Percentiles rank a stretch among this genome's conserved stretches.
These are phyloP conservation scores for Heterobasidion annosum DNA, from an alignment of 1,284 basidiomycete species.

Conservation along the genomic window DNA sequence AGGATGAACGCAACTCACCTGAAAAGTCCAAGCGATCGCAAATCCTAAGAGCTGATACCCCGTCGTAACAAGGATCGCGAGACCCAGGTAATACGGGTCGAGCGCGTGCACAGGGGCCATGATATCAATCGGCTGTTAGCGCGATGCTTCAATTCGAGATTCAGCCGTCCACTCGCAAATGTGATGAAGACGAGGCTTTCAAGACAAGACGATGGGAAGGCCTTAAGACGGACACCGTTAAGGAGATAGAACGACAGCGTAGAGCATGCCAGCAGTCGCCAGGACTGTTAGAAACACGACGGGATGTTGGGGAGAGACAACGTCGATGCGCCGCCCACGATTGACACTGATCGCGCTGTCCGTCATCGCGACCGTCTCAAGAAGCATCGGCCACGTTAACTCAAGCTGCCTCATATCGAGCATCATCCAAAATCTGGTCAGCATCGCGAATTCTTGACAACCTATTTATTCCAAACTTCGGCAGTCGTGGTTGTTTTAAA, in stretches of 20 bases:
- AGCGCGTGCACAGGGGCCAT: constrained; percentile 4
- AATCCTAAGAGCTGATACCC: constrained; percentile 4
- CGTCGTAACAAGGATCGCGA: constrained; percentile 2
- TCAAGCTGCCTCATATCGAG: not conserved
- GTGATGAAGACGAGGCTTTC: too few relatives aligned
- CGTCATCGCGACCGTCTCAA: not conserved
- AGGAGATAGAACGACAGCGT: not conserved
- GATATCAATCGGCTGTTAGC: not conserved
- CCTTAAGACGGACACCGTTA: not conserved
- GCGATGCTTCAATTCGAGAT: too few relatives aligned
- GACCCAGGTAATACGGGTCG: constrained; percentile 3
- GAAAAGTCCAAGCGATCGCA: constrained; percentile 3
- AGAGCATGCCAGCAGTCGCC: not conserved
- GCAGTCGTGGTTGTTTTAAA: not conserved
- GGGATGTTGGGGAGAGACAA: not conserved
- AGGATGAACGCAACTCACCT: not conserved
- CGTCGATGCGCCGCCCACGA: not conserved
- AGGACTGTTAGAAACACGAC: not conserved
- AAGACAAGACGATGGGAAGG: too few relatives aligned
- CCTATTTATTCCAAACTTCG: too few relatives aligned
- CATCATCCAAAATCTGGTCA: not conserved
- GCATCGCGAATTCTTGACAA: too few relatives aligned
- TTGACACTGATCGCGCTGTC: not conserved
- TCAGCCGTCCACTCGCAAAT: too few relatives aligned
- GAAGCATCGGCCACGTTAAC: not conserved